Conservation (phyloP, 805 yeast species). For the Saccharomycopsis babjevae region DNA sequence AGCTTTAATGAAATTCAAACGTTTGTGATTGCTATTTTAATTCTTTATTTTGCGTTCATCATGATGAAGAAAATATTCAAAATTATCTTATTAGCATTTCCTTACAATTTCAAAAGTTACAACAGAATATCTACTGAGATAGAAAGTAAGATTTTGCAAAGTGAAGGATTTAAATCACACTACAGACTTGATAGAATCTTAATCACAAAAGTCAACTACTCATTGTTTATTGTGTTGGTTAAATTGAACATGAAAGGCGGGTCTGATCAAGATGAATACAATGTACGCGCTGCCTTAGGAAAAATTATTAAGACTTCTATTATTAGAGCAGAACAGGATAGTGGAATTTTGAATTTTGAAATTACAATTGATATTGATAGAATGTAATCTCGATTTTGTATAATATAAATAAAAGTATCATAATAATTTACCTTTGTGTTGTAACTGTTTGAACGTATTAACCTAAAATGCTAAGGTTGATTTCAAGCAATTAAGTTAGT, state of each 20-base stretch:
- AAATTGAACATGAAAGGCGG: constrained; percentile 56
- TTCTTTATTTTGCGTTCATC: constrained; percentile 41
- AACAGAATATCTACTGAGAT: constrained; percentile 29
- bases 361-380: constrained; percentile 36
- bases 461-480: no score
- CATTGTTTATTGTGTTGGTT: constrained; percentile 46
- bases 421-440: no score
- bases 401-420: not conserved
- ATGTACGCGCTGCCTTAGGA: constrained; percentile 39
- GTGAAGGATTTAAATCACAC: constrained; percentile 42
- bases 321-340: constrained; percentile 15
- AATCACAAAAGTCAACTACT: constrained; percentile 54
- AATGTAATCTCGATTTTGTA: constrained; percentile 17
- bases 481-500: no score
- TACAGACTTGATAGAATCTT: constrained; percentile 39
- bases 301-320: constrained; percentile 32
- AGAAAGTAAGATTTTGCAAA: constrained; percentile 32
- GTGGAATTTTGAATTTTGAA: constrained; percentile 26
- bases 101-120: constrained; percentile 33
- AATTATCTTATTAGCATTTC: constrained; percentile 43
- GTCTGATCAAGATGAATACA: constrained; percentile 57
- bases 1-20: constrained; percentile 34
- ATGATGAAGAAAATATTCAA: constrained; percentile 43
- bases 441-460: no score
- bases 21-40: constrained; percentile 33